These are phyloP conservation scores for Sporothrix inflata DNA, from an alignment of 2,329 filamentous ascomycete species.

Conservation along the genomic window DNA sequence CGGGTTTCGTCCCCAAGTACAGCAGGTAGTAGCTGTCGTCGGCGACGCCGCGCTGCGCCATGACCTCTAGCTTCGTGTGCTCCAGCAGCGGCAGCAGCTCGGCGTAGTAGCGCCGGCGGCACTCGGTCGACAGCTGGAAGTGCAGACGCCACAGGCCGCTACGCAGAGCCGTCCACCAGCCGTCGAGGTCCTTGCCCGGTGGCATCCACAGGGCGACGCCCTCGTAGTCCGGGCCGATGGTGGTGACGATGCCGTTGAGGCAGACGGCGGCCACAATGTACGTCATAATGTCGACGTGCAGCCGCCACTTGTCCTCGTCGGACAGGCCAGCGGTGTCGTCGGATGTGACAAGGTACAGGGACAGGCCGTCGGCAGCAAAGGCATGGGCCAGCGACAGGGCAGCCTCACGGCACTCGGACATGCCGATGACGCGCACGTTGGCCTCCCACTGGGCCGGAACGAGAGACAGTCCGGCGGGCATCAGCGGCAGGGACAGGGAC, in stretches of 20 bases:
- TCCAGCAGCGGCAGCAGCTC: constrained; percentile 78
- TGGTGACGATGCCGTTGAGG: constrained; percentile 73
- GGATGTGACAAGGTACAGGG: constrained; percentile 69
- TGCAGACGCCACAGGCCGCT: constrained; percentile 77
- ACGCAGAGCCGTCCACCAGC: constrained; percentile 70
- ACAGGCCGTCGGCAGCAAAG: constrained; percentile 75
- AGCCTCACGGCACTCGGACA: constrained; percentile 71
- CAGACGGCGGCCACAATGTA: constrained; percentile 77
- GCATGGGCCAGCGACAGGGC: constrained; percentile 74
- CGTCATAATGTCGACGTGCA: constrained; percentile 77
- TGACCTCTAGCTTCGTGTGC: constrained; percentile 68
- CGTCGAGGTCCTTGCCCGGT: constrained; percentile 73
- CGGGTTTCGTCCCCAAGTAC: constrained; percentile 76
- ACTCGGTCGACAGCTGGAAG: constrained; percentile 74
- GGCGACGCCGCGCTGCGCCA: constrained; percentile 57
- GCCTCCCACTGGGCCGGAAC: constrained; percentile 58
- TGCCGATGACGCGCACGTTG: constrained; percentile 63
- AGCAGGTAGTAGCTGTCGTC: constrained; percentile 73
- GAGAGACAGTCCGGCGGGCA: constrained; percentile 45
- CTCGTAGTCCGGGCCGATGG: constrained; percentile 75
- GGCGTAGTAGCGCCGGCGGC: constrained; percentile 72
- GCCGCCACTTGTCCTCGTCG: constrained; percentile 70
- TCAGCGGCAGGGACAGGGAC: not conserved
- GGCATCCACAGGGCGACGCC: constrained; percentile 81
- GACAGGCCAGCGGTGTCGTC: constrained; percentile 63